These are phyloP conservation scores for Nymphaea colorata DNA, from an alignment of 164 flowering plant genomes.

Conservation along the genomic window DNA sequence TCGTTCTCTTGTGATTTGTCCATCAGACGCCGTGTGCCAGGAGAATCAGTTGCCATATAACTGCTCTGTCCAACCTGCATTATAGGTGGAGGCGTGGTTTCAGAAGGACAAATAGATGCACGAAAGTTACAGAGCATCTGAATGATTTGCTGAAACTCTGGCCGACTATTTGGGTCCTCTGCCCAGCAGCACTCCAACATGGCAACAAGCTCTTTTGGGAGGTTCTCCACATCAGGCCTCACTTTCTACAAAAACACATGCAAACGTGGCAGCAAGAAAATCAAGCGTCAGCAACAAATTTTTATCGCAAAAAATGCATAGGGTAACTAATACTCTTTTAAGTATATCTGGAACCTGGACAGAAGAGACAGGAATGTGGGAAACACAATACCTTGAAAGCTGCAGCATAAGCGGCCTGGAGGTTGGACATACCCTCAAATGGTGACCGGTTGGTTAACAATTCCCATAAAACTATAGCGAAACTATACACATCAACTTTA, in stretches of 20 bases:
- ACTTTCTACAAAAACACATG: conserved; percentile 22
- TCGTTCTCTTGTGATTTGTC: conserved; percentile 9
- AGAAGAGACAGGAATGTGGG: neutral
- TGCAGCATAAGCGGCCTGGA: conserved; percentile 51
- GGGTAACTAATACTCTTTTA: no score
- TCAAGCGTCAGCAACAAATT: no score
- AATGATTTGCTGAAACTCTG: conserved; percentile 41
- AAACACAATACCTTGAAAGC: conserved; percentile 19
- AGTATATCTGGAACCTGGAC: no score
- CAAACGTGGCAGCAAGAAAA: neutral
- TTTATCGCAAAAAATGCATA: no score
- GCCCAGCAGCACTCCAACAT: conserved; percentile 58
- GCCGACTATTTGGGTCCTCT: conserved; percentile 43
- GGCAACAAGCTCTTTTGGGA: conserved; percentile 33
- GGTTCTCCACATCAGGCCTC: conserved; percentile 41
- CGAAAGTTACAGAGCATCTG: conserved; percentile 13
- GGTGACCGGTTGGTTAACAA: conserved; percentile 46
- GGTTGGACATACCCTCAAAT: conserved; percentile 33
- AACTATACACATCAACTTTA: conserved; percentile 69
- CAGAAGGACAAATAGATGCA: conserved; percentile 5
- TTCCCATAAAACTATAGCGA: conserved; percentile 62
- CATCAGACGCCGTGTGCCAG: conserved; percentile 14
- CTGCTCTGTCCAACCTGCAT: conserved; percentile 4
- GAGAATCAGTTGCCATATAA: conserved; percentile 7
- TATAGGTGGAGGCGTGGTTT: conserved; percentile 5